Percentiles rank a stretch among this genome's conserved stretches.
These are phyloP conservation scores for Apiotrichum laibachii DNA, from an alignment of 1,284 basidiomycete species.

Conservation along the genomic window DNA sequence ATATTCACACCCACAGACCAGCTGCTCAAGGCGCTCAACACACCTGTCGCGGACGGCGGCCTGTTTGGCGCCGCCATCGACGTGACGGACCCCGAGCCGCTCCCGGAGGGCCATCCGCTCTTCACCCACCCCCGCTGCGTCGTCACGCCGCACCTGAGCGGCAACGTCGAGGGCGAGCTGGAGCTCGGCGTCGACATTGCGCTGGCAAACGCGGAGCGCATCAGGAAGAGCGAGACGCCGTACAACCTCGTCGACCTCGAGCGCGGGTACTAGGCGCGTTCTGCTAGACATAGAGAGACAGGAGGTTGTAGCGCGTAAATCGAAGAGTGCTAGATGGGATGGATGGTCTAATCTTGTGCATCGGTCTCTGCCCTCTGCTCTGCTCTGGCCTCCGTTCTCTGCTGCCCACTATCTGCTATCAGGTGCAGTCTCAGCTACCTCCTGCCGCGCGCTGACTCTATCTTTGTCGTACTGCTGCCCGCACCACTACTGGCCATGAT, in stretches of 20 bases:
- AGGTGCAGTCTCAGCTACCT: not conserved
- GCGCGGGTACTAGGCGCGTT: constrained; percentile 43
- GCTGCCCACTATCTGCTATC: not conserved
- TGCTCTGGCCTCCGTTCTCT: too few species aligned
- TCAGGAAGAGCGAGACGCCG: constrained; percentile 26
- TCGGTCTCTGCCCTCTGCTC: too few species aligned
- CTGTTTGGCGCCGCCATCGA: constrained; percentile 42
- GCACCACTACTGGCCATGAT: not conserved
- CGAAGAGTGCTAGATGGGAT: not conserved
- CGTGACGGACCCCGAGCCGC: constrained; percentile 48
- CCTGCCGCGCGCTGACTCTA: too few species aligned
- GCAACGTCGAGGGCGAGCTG: constrained; percentile 39
- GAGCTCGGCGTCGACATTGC: constrained; percentile 43
- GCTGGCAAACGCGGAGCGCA: constrained; percentile 41
- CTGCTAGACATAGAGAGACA: too few species aligned
- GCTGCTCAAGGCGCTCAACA: constrained; percentile 32
- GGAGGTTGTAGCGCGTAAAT: too few species aligned
- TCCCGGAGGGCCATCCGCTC: constrained; percentile 35
- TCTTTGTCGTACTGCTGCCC: too few species aligned
- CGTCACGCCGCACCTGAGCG: constrained; percentile 40
- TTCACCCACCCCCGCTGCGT: constrained; percentile 39
- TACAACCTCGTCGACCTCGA: constrained; percentile 35
- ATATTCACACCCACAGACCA: constrained; percentile 29
- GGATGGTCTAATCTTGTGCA: not conserved
- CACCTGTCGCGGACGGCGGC: constrained; percentile 13